These are phyloP conservation scores for Penicillium sp. DNA, from an alignment of 2,329 filamentous ascomycete genomes.

Conservation along the genomic window DNA sequence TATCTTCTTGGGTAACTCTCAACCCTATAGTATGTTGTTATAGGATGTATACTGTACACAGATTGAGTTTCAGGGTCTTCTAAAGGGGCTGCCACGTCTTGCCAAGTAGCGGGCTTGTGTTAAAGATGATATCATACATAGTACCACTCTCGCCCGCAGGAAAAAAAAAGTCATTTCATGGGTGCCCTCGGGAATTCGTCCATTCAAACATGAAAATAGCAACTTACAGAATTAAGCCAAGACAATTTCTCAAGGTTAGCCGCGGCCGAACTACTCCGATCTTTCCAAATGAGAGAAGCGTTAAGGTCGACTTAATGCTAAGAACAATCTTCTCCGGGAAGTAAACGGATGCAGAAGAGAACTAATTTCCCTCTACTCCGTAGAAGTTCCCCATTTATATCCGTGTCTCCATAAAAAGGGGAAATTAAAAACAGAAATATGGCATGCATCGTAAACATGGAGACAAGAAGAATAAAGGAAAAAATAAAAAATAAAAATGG, in stretches of 20 bases:
- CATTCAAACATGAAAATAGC: neutral
- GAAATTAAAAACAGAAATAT: neutral
- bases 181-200: neutral
- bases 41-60: neutral
- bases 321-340: neutral
- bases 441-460: neutral
- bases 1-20: neutral
- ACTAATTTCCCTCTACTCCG: neutral
- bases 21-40: neutral
- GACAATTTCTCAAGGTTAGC: conserved; percentile 2
- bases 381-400: neutral
- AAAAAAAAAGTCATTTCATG: neutral
- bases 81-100: neutral
- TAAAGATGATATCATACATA: conserved; percentile 1
- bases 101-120: neutral
- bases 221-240: neutral
- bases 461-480: neutral
- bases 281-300: neutral
- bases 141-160: neutral
- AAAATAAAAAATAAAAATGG: too few species aligned
- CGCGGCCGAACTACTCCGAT: conserved; percentile 15
- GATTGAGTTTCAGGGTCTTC: neutral
- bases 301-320: neutral
- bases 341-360: neutral
- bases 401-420: neutral